Base-by-base conservation (phyloP, 2,329 filamentous ascomycete genomes). In the Aspergillus ochraceoroseus region DNA sequence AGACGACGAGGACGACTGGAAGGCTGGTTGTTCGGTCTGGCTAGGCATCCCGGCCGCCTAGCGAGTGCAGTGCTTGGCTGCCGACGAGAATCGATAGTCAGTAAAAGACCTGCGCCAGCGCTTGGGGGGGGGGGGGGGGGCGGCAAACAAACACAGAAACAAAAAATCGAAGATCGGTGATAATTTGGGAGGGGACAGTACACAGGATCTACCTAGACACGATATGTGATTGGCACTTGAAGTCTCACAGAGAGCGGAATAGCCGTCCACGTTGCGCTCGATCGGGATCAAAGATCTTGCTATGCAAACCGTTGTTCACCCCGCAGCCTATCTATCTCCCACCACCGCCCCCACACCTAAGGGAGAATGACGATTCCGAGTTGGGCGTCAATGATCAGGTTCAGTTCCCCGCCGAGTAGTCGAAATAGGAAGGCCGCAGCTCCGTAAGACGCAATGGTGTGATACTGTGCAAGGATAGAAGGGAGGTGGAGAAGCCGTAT, bases 211-310 rank as follows among this genome's bases (percentile, higher is more conserved):
- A 20, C 26, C 5, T n/a, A 28, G 25, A 26, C 26, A 18, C 22
- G 30, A 26, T 20, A 32, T 15, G 17, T 45, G 43, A 48, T 49
- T 50, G 44, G 50, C 37, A 52, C 37, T 23, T 32, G 31, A 23
- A 20, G 39, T 42, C 28, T 27, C 32, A 44, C 37, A 28, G 26
- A 26, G 22, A 23, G 13, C 19, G 30, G 22, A 27, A 39, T 14
- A 25, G 19, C 33, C 31, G 49, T 48, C 45, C 49, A 53, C 51
- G 49, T 53, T 53, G 44, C 40, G 15, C 36, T 45, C 39, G 32
- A 43, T 47, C 36, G 38, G 43, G 41, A 52, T 45, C 44, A 38
- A 26, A 45, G 43, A 52, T 53, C 45, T 48, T 44, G 43, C 44
- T 43, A 38, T 46, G 48, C 46, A 44, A 53, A 39, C 40, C 34